Conservation (phyloP, 768 basidiomycete genomes). For the Tylopilus cervinicoccineus region DNA sequence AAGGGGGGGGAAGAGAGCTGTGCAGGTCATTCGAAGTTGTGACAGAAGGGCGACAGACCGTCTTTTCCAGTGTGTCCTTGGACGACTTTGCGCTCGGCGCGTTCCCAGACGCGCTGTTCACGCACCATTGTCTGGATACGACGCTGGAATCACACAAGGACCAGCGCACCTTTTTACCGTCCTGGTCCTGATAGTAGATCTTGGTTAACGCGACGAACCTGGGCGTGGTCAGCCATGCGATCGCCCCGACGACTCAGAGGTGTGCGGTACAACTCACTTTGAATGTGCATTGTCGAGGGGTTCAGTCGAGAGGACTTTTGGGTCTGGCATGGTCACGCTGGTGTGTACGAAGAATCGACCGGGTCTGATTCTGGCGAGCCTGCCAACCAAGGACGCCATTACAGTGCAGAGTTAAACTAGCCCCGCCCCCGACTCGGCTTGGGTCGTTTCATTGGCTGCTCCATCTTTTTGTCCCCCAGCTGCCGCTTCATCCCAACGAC, state of each 20-base stretch:
- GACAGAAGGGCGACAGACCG: slow-evolving; percentile 43
- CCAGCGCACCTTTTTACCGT: slow-evolving; percentile 59
- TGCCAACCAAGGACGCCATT: slow-evolving; percentile 5
- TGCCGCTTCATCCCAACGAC: slow-evolving; percentile 8
- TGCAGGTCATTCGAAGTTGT: no score
- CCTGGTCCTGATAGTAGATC: slow-evolving; percentile 74
- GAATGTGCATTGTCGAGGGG: slow-evolving; percentile 54
- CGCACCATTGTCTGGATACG: not conserved
- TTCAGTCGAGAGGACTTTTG: slow-evolving; percentile 50
- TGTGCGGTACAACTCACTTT: slow-evolving; percentile 40
- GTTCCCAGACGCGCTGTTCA: slow-evolving; percentile 80
- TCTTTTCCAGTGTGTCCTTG: slow-evolving; percentile 75
- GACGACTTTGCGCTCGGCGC: slow-evolving; percentile 81
- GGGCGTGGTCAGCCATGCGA: not conserved
- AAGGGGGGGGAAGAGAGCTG: no score
- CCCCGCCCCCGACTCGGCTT: not conserved
- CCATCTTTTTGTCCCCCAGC: slow-evolving; percentile 4
- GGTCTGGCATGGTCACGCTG: slow-evolving; percentile 32
- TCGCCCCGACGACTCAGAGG: not conserved
- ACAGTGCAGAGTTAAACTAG: not conserved
- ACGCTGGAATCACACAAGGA: not conserved
- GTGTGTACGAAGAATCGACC: not conserved
- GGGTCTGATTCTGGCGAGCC: slow-evolving; percentile 1
- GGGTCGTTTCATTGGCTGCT: slow-evolving; percentile 17
- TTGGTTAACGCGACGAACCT: slow-evolving; percentile 88